Evolutionary conservation across 2,329 filamentous ascomycete genomes (phyloP).

Genomic region (Clonostachys rosea): DNA sequence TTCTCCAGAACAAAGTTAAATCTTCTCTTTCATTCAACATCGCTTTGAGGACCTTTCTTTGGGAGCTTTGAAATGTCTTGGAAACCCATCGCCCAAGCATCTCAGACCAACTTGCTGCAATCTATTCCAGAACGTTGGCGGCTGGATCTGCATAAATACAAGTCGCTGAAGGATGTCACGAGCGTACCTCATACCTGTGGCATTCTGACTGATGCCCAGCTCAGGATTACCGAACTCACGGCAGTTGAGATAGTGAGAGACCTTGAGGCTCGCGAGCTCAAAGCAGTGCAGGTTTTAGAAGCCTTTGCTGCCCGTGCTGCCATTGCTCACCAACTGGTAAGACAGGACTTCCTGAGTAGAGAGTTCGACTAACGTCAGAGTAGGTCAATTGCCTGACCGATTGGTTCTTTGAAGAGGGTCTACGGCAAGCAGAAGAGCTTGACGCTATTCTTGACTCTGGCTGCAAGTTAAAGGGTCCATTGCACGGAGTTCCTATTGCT

Average conservation of each 20-base stretch:
- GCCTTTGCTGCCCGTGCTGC: not conserved
- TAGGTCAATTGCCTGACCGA: conserved; percentile 34
- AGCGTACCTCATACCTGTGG: not conserved
- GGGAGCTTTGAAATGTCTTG: too few relatives aligned
- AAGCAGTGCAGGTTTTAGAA: not conserved
- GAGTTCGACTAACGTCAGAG: too few relatives aligned
- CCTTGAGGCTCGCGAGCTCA: not conserved
- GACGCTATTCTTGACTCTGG: conserved; percentile 34
- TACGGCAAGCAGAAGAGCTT: conserved; percentile 33
- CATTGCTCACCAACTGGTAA: conserved; percentile 4
- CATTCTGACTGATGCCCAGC: not conserved
- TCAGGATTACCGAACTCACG: not conserved
- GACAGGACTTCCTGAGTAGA: too few relatives aligned
- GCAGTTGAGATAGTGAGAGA: too few relatives aligned
- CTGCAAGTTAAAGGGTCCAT: conserved; percentile 44
- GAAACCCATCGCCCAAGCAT: too few relatives aligned
- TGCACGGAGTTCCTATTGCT: conserved; percentile 55
- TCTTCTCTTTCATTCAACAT: too few relatives aligned
- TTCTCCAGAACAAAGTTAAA: too few relatives aligned
- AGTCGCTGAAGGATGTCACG: not conserved
- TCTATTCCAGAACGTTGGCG: too few relatives aligned
- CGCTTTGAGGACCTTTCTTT: too few relatives aligned
- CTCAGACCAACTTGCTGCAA: too few relatives aligned
- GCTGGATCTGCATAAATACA: too few relatives aligned
- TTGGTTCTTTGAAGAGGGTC: conserved; percentile 43